Evolutionary conservation across 2,329 filamentous ascomycete genomes (phyloP), one percentile per base, ranked within the genome.

Genomic region (Pseudovirgaria hyperparasitica): DNA sequence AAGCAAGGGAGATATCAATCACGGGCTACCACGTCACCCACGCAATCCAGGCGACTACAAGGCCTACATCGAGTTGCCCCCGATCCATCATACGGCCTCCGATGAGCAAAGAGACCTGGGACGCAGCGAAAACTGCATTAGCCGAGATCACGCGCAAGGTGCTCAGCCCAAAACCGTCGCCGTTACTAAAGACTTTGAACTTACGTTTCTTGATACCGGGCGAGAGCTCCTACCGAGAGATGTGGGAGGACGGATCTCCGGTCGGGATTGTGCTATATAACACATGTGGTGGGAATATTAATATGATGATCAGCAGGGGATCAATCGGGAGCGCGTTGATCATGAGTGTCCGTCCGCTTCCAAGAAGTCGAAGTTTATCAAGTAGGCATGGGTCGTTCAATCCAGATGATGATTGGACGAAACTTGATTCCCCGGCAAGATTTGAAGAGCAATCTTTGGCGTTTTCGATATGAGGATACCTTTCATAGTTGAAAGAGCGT

Each of bases 151-250:
- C 48, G 4, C 38, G 43, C n/a, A 21, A 28, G 8, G 45, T 52
- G 6, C 46, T 60, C 5, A 36, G 35, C 12, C 42, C 25, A n/a
- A 30, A 13, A 5, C 46, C 26, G 7, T 27, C 6, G 33, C 41
- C 25, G 17, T 31, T 28, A 9, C 26, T 52, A 30, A 39, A 48
- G 10, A 43, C 45, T 25, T 37, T 60, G 14, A 49, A 58, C 29
- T 33, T 57, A 14, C 48, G 55, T 6, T 46, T 60, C 23, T 52
- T 54, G 30, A 60, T 55, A 23, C 51, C 56, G 0, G 55, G 54
- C 6, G 40, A 43, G 4, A 43, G 51, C 21, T 42, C 46, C 8
- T 58, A 57, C 36, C 41, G 37, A 22, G 41, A 36, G 6, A 48
- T 59, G 6, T 61, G 56, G 55, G 51, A 57, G 30, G 47, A 55